These are phyloP conservation scores for Chaetomiaceae sp. DNA, from an alignment of 2,329 filamentous ascomycete genomes.

Conservation along the genomic window DNA sequence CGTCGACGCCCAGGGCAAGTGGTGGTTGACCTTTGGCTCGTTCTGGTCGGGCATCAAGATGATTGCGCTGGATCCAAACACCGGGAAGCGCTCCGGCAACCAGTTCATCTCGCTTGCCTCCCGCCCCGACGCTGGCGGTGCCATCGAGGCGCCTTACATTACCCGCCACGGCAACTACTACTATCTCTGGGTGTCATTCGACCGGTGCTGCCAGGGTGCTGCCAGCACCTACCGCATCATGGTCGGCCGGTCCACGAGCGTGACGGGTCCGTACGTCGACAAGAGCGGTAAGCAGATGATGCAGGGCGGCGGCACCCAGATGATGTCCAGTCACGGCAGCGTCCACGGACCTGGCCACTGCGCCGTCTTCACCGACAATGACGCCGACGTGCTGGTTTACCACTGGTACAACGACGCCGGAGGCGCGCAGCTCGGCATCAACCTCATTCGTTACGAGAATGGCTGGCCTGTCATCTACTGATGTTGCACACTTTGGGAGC, in stretches of 20 bases:
- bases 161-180: conserved; percentile 53
- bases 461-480: conserved; percentile 9
- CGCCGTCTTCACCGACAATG: conserved; percentile 49
- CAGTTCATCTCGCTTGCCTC: conserved; percentile 52
- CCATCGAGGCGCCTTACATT: conserved; percentile 54
- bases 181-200: conserved; percentile 61
- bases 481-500: no score
- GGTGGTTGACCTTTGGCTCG: conserved; percentile 59
- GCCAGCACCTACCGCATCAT: conserved; percentile 54
- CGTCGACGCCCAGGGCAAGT: conserved; percentile 34
- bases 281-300: conserved; percentile 49
- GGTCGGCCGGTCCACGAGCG: conserved; percentile 54
- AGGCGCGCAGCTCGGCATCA: conserved; percentile 3
- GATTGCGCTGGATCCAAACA: conserved; percentile 42
- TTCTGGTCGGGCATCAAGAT: conserved; percentile 66
- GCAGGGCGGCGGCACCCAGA: conserved; percentile 52
- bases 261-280: conserved; percentile 55
- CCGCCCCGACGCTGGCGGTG: conserved; percentile 37
- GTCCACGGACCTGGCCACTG: conserved; percentile 64
- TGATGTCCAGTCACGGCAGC: conserved; percentile 52
- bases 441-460: conserved; percentile 4
- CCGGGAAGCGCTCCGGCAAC: conserved; percentile 28
- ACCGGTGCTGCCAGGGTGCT: conserved; percentile 60
- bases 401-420: conserved; percentile 41
- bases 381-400: conserved; percentile 57